A percentile compares a stretch with the other conserved stretches of the same genome.
phyloP scores from a whole-genome alignment of 805 yeast species.

The Blastobotrys attinorum region DNA sequence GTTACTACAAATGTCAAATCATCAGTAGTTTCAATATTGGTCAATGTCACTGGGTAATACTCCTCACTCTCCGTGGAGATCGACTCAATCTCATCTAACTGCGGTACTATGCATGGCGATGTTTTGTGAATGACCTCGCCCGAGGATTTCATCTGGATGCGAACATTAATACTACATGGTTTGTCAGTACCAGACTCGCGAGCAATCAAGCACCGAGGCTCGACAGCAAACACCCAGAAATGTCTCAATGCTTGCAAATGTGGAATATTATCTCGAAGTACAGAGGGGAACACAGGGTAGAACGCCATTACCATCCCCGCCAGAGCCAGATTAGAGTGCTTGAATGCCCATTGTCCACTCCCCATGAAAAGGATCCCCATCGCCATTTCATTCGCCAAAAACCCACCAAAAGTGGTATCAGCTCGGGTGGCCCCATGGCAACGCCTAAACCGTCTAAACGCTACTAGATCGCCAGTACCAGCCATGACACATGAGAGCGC shows the following conservation, averaged over 20 bases:
- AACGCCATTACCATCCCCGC: slow-evolving; percentile 66
- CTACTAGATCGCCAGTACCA: slow-evolving; percentile 81
- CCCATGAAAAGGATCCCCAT: slow-evolving; percentile 85
- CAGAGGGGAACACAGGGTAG: slow-evolving; percentile 61
- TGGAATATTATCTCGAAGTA: slow-evolving; percentile 38
- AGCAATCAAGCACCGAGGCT: slow-evolving; percentile 70
- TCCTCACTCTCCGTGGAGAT: slow-evolving; percentile 42
- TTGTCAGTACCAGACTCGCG: slow-evolving; percentile 57
- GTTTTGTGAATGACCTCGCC: slow-evolving; percentile 30
- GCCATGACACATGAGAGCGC: slow-evolving; percentile 74
- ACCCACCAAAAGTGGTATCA: slow-evolving; percentile 52
- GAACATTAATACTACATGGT: slow-evolving; percentile 44
- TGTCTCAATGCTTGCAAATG: slow-evolving; percentile 81
- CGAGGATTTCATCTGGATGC: slow-evolving; percentile 29
- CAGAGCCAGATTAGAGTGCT: slow-evolving; percentile 50
- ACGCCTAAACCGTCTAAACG: slow-evolving; percentile 62
- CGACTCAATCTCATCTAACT: slow-evolving; percentile 39
- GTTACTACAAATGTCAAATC: background rate
- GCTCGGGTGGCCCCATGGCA: slow-evolving; percentile 46
- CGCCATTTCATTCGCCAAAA: slow-evolving; percentile 70
- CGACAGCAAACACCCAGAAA: slow-evolving; percentile 83
- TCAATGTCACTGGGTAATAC: slow-evolving; percentile 41
- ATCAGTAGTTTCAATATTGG: background rate
- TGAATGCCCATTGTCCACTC: slow-evolving; percentile 84
- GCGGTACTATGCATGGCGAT: slow-evolving; percentile 69